Evolutionary conservation across 495 filamentous ascomycete species (phyloP).

Genomic region (Aspergillus leporis): DNA sequence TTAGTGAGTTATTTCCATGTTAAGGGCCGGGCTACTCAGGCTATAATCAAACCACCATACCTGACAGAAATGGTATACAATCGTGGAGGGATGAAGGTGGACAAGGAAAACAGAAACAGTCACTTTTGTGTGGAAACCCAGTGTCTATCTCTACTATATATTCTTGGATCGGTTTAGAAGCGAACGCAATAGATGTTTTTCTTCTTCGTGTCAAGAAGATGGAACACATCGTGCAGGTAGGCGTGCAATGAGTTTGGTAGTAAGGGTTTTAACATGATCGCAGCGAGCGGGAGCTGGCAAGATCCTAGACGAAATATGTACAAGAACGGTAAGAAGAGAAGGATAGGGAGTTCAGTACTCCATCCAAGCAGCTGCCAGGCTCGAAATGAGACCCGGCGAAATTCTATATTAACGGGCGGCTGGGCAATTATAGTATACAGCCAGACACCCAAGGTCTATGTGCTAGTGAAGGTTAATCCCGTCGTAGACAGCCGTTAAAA

Average conservation of each 20-base stretch:
- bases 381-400: neutral
- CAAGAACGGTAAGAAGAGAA: neutral
- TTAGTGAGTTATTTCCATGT: too few species aligned
- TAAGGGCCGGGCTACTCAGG: too few species aligned
- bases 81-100: too few species aligned
- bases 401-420: constrained; percentile 4
- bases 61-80: too few species aligned
- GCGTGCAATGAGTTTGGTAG: neutral
- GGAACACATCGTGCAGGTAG: neutral
- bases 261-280: neutral
- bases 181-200: too few species aligned
- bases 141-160: too few species aligned
- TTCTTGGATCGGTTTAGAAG: too few species aligned
- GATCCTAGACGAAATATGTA: neutral
- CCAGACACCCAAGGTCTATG: neutral
- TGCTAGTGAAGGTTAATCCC: neutral
- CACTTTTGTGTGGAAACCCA: too few species aligned
- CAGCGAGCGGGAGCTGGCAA: neutral
- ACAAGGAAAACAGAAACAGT: too few species aligned
- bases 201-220: too few species aligned
- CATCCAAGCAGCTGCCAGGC: neutral
- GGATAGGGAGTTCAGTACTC: neutral
- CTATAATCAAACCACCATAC: too few species aligned
- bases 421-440: neutral
- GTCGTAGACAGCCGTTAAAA: neutral